These are phyloP conservation scores for Eimeria necatrix DNA, from an alignment of 169 alveolate species.

Conservation along the genomic window DNA sequence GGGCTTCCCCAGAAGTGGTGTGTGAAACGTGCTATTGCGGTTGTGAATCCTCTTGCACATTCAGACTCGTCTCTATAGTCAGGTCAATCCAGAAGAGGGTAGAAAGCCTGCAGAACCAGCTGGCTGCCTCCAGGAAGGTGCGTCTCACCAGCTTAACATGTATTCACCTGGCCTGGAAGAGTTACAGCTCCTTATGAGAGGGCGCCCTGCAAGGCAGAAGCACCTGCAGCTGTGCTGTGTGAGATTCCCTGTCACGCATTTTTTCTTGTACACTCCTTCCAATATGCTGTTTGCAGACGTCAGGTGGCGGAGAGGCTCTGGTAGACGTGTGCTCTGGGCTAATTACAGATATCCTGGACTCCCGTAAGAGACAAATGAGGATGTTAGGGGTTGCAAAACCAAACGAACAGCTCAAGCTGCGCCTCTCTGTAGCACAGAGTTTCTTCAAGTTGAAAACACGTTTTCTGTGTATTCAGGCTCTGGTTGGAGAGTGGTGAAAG, in stretches of 20 bases:
- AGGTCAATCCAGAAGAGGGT: slow-evolving; percentile 14
- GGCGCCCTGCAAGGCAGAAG: background rate
- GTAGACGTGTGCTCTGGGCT: background rate
- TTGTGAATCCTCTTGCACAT: background rate
- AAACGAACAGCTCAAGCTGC: too few relatives aligned
- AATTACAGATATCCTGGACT: background rate
- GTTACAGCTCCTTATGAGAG: background rate
- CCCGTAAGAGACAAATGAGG: slow-evolving; percentile 34
- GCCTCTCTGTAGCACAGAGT: too few relatives aligned
- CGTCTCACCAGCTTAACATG: background rate
- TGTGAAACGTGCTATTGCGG: background rate
- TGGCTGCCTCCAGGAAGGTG: slow-evolving; percentile 22
- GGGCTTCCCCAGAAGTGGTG: background rate
- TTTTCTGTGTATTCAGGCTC: too few relatives aligned
- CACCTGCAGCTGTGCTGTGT: background rate
- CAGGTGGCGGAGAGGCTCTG: background rate
- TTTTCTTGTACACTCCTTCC: background rate
- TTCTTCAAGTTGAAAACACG: too few relatives aligned
- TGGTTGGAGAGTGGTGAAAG: too few relatives aligned
- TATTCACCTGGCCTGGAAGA: too few relatives aligned
- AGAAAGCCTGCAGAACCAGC: slow-evolving; percentile 10
- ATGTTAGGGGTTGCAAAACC: background rate
- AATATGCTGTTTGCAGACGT: slow-evolving; percentile 5
- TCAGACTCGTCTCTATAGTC: slow-evolving; percentile 9
- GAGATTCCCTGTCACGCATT: background rate